Evolutionary conservation across 176 grass and related monocot genomes (phyloP).

Genomic region (Avena atlantica): DNA sequence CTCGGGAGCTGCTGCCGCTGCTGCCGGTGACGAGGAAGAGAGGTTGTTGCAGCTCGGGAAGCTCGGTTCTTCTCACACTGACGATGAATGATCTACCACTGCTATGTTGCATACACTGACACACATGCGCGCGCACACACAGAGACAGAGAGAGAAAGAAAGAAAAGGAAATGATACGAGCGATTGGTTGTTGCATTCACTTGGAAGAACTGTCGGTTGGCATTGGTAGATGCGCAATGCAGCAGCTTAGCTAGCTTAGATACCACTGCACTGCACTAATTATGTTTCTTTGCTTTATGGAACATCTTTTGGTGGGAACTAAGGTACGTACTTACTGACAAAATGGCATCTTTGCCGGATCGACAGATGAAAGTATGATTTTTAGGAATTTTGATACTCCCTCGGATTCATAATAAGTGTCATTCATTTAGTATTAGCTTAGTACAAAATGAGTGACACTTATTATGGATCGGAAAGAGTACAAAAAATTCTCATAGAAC

Average conservation of each 20-base stretch:
- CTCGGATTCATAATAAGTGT: too few relatives aligned
- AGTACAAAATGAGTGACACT: too few relatives aligned
- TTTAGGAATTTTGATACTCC: too few relatives aligned
- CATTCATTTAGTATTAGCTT: too few relatives aligned
- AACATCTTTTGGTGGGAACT: not conserved
- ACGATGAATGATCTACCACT: conserved; percentile 21
- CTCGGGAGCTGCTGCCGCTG: not conserved
- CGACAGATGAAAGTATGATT: too few relatives aligned
- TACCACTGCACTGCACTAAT: not conserved
- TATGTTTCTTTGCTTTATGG: not conserved
- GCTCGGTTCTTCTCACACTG: conserved; percentile 37
- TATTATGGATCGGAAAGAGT: too few relatives aligned
- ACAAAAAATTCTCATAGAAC: too few relatives aligned
- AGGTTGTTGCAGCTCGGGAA: conserved; percentile 65
- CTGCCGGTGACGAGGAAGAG: conserved; percentile 51
- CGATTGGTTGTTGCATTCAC: not conserved
- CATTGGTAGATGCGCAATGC: not conserved
- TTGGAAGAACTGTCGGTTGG: not conserved
- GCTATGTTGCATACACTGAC: too few relatives aligned
- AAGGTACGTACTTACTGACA: not conserved
- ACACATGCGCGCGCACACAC: not conserved
- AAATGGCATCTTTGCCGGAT: conserved; percentile 21
- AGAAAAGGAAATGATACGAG: not conserved
- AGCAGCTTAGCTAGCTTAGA: not conserved
- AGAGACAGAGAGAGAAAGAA: not conserved